Conservation (phyloP, 2,329 filamentous ascomycete species). For the Venturia carpophila region DNA sequence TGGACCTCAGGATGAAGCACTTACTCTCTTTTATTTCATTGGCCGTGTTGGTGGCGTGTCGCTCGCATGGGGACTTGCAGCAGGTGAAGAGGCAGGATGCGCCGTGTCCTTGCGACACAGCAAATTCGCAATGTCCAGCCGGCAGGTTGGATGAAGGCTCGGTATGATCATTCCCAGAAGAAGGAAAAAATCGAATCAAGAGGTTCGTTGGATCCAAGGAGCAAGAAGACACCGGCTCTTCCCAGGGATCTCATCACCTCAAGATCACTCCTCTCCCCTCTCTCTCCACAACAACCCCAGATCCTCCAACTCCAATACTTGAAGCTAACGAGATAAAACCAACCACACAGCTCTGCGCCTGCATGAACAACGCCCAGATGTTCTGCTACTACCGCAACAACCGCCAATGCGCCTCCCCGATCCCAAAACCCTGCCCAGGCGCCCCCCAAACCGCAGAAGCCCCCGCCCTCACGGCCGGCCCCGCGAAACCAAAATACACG, state of each 20-base stretch:
- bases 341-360: conserved; percentile 14
- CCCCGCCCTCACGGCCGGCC: background rate
- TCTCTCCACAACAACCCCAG: no score
- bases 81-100: conserved; percentile 1
- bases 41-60: background rate
- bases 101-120: conserved; percentile 3
- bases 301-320: background rate
- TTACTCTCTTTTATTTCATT: conserved; percentile 1
- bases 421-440: conserved; percentile 1
- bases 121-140: background rate
- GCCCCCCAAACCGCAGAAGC: background rate
- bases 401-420: conserved; percentile 9
- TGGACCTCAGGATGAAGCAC: background rate
- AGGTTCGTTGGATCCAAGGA: background rate
- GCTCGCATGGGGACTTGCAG: background rate
- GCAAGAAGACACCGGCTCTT: background rate
- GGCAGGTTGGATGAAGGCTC: conserved; percentile 13
- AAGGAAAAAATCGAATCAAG: background rate
- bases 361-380: conserved; percentile 10
- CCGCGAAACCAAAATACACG: conserved; percentile 6
- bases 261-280: background rate
- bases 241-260: background rate
- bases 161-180: background rate
- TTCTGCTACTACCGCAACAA: conserved; percentile 15
- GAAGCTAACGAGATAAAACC: background rate